Evolutionary conservation across 176 grass and related monocot genomes (phyloP), one percentile per base, ranked within the genome.

Genomic region (Zizania latifolia): DNA sequence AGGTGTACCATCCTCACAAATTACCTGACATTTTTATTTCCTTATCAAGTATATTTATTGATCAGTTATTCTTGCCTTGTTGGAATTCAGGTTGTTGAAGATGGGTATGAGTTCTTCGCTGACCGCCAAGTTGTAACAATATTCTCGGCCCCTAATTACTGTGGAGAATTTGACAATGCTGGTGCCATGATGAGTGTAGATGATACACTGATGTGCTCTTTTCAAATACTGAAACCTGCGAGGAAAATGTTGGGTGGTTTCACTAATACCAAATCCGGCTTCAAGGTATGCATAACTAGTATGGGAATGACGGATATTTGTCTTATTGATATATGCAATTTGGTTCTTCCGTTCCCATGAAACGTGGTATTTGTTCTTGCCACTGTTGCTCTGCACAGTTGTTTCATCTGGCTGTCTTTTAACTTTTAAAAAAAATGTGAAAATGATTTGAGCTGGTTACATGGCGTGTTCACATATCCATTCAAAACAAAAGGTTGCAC

Each of bases 121-220:
- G 65, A 78, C 61, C 87, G 80, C 45, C 86, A 83, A 80, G 83
- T 92, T 6, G 86, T 92, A 54, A 92, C 86, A 54, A 83, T 92
- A 71, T 92, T 92, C 71, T 92, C 89, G 0, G 90, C 90, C 6
- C 90, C 90, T 57, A 92, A 92, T 76, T 92, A 92, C 67, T 92
- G 90, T 65, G 86, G 86, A 32, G 86, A 92, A 86, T 92, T 92
- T 5, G 90, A 92, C 82, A 92, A 92, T 50, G 86, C 86, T 59
- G 90, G 90, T 84, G 90, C 86, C 34, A 92, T 92, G 86, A 89
- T 92, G 86, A 92, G 80, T 78, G 90, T 92, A 32, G 90, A 92
- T 59, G 86, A 89, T 28, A 89, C 86, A 30, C 78, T 92, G 66
- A 81, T 89, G 86, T 92, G 90, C 62, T 92, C 90, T 69, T 89